Evolutionary conservation across 331 rosid species (phyloP).

Genomic region (Cydonia oblonga): DNA sequence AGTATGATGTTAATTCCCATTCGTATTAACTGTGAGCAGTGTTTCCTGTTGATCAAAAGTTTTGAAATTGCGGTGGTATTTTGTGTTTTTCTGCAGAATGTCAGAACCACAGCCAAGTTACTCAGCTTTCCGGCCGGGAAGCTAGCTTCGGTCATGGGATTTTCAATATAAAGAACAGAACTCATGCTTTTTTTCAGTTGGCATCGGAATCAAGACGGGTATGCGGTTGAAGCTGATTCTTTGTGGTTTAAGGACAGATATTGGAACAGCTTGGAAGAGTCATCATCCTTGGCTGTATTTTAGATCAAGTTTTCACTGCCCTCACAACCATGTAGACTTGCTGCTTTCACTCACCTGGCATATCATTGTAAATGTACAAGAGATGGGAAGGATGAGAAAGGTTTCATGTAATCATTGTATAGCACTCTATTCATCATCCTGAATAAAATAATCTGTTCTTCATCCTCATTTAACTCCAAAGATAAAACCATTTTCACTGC

Average conservation of each 20-base stretch:
- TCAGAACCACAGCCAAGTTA: constrained; percentile 71
- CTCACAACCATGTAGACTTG: background rate
- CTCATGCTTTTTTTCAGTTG: constrained; percentile 46
- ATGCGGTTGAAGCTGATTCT: constrained; percentile 57
- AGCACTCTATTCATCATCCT: background rate
- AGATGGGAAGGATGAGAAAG: background rate
- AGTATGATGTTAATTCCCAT: constrained; percentile 20
- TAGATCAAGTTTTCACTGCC: background rate
- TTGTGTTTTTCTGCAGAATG: constrained; percentile 31
- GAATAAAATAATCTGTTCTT: background rate
- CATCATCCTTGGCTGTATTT: constrained; percentile 11
- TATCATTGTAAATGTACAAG: background rate
- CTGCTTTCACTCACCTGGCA: background rate
- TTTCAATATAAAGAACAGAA: constrained; percentile 56
- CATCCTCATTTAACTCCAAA: background rate
- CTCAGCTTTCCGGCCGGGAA: constrained; percentile 59
- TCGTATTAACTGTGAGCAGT: background rate
- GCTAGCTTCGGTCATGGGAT: constrained; percentile 67
- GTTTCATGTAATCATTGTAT: background rate
- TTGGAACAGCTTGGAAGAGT: constrained; percentile 22
- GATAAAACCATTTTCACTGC: background rate
- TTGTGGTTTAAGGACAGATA: constrained; percentile 41
- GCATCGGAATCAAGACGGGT: constrained; percentile 59
- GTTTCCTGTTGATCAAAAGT: background rate
- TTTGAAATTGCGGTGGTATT: background rate